Evolutionary conservation across 129 eudicot genomes (phyloP), one percentile per base, ranked within the genome.

Genomic region (Flaveria trinervia): DNA sequence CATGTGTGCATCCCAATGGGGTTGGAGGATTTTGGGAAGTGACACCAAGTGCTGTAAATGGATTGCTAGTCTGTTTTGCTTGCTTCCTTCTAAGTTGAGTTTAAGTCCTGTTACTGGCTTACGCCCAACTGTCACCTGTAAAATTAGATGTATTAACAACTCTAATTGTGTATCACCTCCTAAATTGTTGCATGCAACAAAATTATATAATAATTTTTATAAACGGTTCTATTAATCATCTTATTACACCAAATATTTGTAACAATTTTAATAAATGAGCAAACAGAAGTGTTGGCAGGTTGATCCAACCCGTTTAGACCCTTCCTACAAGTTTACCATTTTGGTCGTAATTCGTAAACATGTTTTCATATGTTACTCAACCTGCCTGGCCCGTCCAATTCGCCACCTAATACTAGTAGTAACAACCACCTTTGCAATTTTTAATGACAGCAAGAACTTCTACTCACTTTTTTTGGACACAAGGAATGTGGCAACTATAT

Each of bases 1-100:
- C 89, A 89, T 77, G 80, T 92, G 96, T 9, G 96, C 17, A 30
- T 92, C 98, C 98, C 98, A 92, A 44, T 92, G 96, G 39, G 96
- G 98, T 80, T 88, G 96, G 54, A 89, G 98, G 69, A 88, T 89
- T 82, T 89, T 92, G 6, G 97, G 97, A 30, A 92, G 97, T 39
- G 97, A 92, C 45, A 89, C 96, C 2, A 92, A 77, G 80, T 88
- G 97, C 69, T 92, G 97, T 28, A 92, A 72, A 80, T 92, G 90
- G 76, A 92, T 86, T 17, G 90, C 89, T 26, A 92, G 86, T 9
- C 93, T 78, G 70, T 92, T 92, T 70, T 89, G 98, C 62, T 92
- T 92, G 79, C 11, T 79, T 49, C 98, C 98, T 84, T 92, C 98
- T 60, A 89, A 83, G 73, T 79, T 79, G 11, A 92, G 88, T 77